Conservation (phyloP, 2,329 filamentous ascomycete genomes). For the Trichoderma sp. region DNA sequence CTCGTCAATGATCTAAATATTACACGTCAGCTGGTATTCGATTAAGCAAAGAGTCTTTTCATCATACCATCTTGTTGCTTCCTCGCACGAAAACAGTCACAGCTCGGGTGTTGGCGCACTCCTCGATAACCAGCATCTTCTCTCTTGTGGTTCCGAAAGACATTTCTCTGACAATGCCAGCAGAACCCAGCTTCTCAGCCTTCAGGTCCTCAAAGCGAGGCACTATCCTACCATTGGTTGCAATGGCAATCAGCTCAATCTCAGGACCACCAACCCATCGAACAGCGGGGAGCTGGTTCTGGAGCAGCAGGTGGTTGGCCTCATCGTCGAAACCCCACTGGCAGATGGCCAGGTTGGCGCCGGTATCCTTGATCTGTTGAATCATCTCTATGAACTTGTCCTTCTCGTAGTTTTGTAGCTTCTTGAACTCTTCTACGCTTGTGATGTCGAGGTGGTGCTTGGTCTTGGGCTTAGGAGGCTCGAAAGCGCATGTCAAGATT, state of each 20-base stretch:
- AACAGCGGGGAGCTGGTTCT: slow-evolving; percentile 94
- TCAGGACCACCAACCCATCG: slow-evolving; percentile 98
- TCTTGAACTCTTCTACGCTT: slow-evolving; percentile 96
- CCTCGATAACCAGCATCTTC: slow-evolving; percentile 99
- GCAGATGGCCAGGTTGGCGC: slow-evolving; percentile 96
- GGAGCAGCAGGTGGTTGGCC: slow-evolving; percentile 94
- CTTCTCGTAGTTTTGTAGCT: slow-evolving; percentile 91
- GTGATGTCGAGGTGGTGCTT: slow-evolving; percentile 99
- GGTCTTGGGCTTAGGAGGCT: slow-evolving; percentile 98
- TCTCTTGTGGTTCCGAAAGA: slow-evolving; percentile 95
- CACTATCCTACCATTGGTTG: slow-evolving; percentile 96
- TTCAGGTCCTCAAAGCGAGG: slow-evolving; percentile 95
- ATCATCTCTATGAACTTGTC: slow-evolving; percentile 99
- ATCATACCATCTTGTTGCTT: slow-evolving; percentile 96
- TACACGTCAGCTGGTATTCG: slow-evolving; percentile 31
- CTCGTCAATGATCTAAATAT: slow-evolving; percentile 87
- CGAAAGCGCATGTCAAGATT: slow-evolving; percentile 96
- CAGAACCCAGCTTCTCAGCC: slow-evolving; percentile 85
- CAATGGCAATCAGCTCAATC: slow-evolving; percentile 97
- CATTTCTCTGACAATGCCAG: slow-evolving; percentile 92
- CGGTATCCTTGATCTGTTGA: slow-evolving; percentile 94
- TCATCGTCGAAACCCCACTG: slow-evolving; percentile 99
- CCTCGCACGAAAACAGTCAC: slow-evolving; percentile 96
- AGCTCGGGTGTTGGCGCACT: slow-evolving; percentile 95
- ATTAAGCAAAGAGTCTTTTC: neutral